phyloP scores from a whole-genome alignment of 345 rosid species.

The Mangifera indica region DNA sequence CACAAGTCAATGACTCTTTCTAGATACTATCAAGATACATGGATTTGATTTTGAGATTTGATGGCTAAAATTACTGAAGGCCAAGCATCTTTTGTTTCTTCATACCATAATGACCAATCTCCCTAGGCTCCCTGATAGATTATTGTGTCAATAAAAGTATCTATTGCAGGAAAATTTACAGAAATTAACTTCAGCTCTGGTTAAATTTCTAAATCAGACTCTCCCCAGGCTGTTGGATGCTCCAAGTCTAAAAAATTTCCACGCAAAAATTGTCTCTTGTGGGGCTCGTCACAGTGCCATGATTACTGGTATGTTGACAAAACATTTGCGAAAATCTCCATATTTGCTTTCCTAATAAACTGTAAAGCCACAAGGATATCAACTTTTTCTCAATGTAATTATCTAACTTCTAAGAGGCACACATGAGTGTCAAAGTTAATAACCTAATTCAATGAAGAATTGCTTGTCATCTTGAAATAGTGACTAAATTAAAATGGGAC shows the following conservation, averaged over 20 bases:
- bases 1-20: neutral
- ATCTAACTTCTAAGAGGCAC: neutral
- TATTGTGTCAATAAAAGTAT: neutral
- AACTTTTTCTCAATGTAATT: neutral
- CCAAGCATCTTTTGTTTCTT: neutral
- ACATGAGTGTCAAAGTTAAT: too few relatives aligned
- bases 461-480: too few relatives aligned
- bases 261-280: slow-evolving; percentile 66
- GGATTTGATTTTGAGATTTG: neutral
- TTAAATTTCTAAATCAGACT: slow-evolving; percentile 55
- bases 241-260: slow-evolving; percentile 62
- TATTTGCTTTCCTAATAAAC: neutral
- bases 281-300: slow-evolving; percentile 95
- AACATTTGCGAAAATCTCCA: neutral
- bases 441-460: too few relatives aligned
- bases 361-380: neutral
- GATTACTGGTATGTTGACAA: slow-evolving; percentile 55
- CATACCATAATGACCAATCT: neutral
- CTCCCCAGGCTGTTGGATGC: slow-evolving; percentile 86
- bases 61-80: neutral
- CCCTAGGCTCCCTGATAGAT: neutral
- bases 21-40: neutral
- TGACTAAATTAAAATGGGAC: too few relatives aligned
- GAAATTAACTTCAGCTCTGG: slow-evolving; percentile 19
- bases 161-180: neutral